These are phyloP conservation scores for Chenopodium album DNA, from an alignment of 148 eudicot genomes.

Conservation along the genomic window DNA sequence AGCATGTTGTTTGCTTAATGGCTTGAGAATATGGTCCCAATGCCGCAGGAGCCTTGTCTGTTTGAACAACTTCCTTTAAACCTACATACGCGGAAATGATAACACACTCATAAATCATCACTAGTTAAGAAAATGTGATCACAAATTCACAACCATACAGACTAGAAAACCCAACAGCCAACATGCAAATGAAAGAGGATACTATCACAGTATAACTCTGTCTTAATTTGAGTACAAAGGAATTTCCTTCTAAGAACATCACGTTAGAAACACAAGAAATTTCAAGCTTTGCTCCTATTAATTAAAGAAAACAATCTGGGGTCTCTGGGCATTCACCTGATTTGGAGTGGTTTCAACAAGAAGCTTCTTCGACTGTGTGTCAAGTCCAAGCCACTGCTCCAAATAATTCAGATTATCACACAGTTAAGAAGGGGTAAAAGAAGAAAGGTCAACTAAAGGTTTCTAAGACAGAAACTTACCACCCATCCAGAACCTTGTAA, in stretches of 20 bases:
- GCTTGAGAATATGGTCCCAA: too few species aligned
- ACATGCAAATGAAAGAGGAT: not conserved
- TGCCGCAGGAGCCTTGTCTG: too few species aligned
- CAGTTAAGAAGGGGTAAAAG: not conserved
- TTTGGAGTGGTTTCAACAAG: slow-evolving; percentile 90
- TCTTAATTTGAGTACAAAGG: not conserved
- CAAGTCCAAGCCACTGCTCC: slow-evolving; percentile 92
- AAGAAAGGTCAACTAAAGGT: not conserved
- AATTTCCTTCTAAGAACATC: not conserved
- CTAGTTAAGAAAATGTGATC: too few species aligned
- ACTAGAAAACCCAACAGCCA: too few species aligned
- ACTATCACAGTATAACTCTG: not conserved
- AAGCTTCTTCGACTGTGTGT: slow-evolving; percentile 74
- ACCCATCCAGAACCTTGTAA: slow-evolving; percentile 99
- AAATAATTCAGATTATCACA: slow-evolving; percentile 15
- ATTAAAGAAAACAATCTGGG: not conserved
- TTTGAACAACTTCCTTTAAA: too few species aligned
- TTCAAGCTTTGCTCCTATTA: not conserved
- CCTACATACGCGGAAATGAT: too few species aligned
- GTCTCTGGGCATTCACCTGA: slow-evolving; percentile 49
- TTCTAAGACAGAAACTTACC: slow-evolving; percentile 43
- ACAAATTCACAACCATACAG: too few species aligned
- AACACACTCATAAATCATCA: too few species aligned
- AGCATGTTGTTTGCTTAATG: too few species aligned
- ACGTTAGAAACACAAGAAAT: not conserved